Base-by-base conservation (phyloP, 2,329 filamentous ascomycete species). In the Nothophoma quercina region DNA sequence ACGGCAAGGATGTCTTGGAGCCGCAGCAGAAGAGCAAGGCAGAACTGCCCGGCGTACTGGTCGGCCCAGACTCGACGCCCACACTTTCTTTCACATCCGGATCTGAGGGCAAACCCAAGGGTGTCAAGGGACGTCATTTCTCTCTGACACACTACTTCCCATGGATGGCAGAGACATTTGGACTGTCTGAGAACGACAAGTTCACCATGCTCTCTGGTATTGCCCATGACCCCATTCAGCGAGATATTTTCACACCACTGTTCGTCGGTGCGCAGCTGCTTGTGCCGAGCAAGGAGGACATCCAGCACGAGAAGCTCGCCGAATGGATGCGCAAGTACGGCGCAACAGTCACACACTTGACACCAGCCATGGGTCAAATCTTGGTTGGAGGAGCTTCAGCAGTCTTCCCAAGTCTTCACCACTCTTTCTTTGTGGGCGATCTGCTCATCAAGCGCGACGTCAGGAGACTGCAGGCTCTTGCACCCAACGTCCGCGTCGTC, bases 301-400 rank as follows among this genome's bases (percentile, higher is more conserved):
- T 98, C 54, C 85, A 88, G 46, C 89, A 97, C 71, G 93, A 96
- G 75, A 87, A 82, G 64, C 80, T 97, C 12, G 88, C 88, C 4
- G 91, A 96, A 68, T 99, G 95, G 95, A 91, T 97, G 83, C 81
- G 82, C 44, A 84, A 88, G 44, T 84, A 89, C 68, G 78, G 83
- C 48, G 85, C 89, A 2, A 96, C 88, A 13, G 89, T 92, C 16
- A 91, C 89, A 10, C 95, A 98, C 75, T 78, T 98, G 30, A 99
- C 95, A 1, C 95, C 95, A 8, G 95, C 95, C 51, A 97, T 98
- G 93, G 93, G 93, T 48, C 91, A 97, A 65, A 95, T 98, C 56
- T 79, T 98, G 2, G 88, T 93, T n/a, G 93, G 92, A 34, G 91
- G 90, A 61, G 89, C 91, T 19, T 87, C 79, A 3, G 87, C 90